phyloP scores from a whole-genome alignment of 257 asterid species.

The Rhazya stricta region DNA sequence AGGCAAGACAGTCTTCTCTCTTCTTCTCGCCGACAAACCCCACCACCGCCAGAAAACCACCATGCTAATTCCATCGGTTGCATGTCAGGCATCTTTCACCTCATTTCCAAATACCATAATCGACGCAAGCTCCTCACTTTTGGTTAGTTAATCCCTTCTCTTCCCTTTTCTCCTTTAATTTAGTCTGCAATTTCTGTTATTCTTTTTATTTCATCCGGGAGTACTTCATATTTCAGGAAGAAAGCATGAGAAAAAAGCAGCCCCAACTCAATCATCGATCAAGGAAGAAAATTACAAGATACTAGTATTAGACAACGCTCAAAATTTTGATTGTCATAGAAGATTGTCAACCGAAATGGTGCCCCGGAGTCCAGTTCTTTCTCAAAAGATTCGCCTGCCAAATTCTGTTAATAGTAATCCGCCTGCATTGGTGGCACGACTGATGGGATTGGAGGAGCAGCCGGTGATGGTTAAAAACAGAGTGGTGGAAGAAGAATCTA shows the following conservation, averaged over 20 bases:
- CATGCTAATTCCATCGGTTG: constrained; percentile 67
- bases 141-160: constrained; percentile 29
- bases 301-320: not conserved
- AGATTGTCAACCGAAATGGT: constrained; percentile 24
- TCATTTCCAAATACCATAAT: constrained; percentile 61
- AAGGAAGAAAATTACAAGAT: constrained; percentile 16
- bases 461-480: constrained; percentile 8
- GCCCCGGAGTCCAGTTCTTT: constrained; percentile 56
- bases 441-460: constrained; percentile 67
- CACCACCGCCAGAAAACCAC: constrained; percentile 49
- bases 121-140: constrained; percentile 61
- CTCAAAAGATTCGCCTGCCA: constrained; percentile 48
- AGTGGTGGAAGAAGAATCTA: constrained; percentile 24
- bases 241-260: constrained; percentile 39
- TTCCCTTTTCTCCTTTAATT: not conserved
- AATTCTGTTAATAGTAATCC: constrained; percentile 25
- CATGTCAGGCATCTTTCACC: constrained; percentile 70
- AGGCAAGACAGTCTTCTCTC: constrained; percentile 75
- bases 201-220: not conserved
- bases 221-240: constrained; percentile 46
- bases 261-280: not conserved
- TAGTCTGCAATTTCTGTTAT: not conserved
- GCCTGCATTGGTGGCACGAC: constrained; percentile 53
- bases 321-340: constrained; percentile 1
- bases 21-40: constrained; percentile 61